Evolutionary conservation across 352 stramenopile genomes (phyloP).

Genomic region (Globisporangium yorkense): DNA sequence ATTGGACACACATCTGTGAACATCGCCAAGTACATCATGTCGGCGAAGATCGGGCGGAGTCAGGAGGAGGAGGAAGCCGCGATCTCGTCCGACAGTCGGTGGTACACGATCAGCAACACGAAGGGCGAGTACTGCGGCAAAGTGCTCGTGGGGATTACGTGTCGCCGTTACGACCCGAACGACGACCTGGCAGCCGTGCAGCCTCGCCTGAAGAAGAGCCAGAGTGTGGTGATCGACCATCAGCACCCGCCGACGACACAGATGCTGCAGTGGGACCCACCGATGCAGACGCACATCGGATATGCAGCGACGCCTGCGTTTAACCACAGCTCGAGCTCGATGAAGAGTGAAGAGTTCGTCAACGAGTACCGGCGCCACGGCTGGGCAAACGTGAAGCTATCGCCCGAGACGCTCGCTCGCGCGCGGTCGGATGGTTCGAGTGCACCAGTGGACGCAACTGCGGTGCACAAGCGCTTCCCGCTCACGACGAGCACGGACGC

Average conservation of each 20-base stretch:
- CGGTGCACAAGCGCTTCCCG: slow-evolving; percentile 37
- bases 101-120: slow-evolving; percentile 81
- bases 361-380: slow-evolving; percentile 53
- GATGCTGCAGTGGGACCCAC: slow-evolving; percentile 72
- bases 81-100: slow-evolving; percentile 67
- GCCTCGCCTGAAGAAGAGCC: slow-evolving; percentile 67
- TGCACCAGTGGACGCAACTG: slow-evolving; percentile 22
- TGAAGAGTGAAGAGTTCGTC: slow-evolving; percentile 36
- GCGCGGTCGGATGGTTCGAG: slow-evolving; percentile 49
- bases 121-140: slow-evolving; percentile 87
- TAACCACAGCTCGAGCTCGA: slow-evolving; percentile 9
- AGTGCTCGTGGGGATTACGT: slow-evolving; percentile 77
- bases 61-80: slow-evolving; percentile 59
- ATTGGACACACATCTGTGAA: slow-evolving; percentile 68
- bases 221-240: slow-evolving; percentile 68
- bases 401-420: slow-evolving; percentile 43
- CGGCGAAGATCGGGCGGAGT: slow-evolving; percentile 18
- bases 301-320: slow-evolving; percentile 28
- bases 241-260: slow-evolving; percentile 60
- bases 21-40: slow-evolving; percentile 84
- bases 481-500: slow-evolving; percentile 33
- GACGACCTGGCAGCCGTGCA: slow-evolving; percentile 24
- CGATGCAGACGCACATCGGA: slow-evolving; percentile 13
- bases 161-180: slow-evolving; percentile 26
- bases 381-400: slow-evolving; percentile 79